A percentile compares a stretch with the other conserved stretches of the same genome.
Evolutionary conservation across 306 rosid species (phyloP).

Genomic region (Glycine soja): DNA sequence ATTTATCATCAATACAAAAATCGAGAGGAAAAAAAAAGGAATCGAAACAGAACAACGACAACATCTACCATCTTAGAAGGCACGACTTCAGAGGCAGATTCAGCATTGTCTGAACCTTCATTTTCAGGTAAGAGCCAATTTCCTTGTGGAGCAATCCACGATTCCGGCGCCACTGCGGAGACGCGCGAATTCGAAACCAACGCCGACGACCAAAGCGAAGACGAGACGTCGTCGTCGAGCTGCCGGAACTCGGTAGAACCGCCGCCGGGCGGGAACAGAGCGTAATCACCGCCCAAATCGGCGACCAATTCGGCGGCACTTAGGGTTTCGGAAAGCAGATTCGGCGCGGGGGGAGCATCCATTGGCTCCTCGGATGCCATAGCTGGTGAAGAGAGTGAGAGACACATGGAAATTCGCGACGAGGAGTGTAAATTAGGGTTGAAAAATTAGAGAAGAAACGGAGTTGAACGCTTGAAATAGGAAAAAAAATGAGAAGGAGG

Average conservation of each 20-base stretch:
- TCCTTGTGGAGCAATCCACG: not conserved
- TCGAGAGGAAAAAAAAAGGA: not conserved
- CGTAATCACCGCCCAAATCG: slow-evolving; percentile 18
- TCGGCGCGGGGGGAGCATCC: slow-evolving; percentile 1
- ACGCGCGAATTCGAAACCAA: slow-evolving; percentile 22
- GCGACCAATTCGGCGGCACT: slow-evolving; percentile 7
- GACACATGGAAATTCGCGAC: slow-evolving; percentile 12
- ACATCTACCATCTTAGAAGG: slow-evolving; percentile 56
- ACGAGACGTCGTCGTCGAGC: not conserved
- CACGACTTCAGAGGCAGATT: slow-evolving; percentile 25
- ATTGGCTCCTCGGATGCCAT: not conserved
- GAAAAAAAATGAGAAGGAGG: not conserved
- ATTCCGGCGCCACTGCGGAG: slow-evolving; percentile 36
- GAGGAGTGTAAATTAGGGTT: slow-evolving; percentile 25
- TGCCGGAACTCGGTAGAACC: not conserved
- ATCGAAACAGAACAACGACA: not conserved
- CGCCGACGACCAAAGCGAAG: slow-evolving; percentile 7
- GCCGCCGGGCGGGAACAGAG: not conserved
- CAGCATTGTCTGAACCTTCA: not conserved
- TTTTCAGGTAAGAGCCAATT: not conserved
- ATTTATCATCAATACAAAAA: not conserved
- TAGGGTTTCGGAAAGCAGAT: slow-evolving; percentile 39
- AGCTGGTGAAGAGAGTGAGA: not conserved
- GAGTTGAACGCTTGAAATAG: not conserved
- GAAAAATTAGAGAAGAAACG: not conserved